A percentile compares a stretch with the other conserved stretches of the same genome.
Evolutionary conservation across 495 filamentous ascomycete species (phyloP).

Genomic region (Hypoxylon crocopeplum): DNA sequence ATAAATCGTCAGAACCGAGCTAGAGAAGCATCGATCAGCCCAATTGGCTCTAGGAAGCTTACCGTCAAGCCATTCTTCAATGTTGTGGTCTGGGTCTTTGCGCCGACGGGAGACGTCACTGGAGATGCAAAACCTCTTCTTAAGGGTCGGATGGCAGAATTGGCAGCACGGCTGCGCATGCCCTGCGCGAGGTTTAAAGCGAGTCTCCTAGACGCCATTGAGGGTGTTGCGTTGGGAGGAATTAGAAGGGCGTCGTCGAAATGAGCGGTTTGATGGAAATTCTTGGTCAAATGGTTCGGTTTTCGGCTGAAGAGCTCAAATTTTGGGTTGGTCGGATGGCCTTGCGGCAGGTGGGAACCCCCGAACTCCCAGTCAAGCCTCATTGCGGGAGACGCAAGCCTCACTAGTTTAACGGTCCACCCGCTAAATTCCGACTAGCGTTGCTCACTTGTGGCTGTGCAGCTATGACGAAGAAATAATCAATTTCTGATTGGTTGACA

Average conservation of each 20-base stretch:
- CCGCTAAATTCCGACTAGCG: conserved; percentile 6
- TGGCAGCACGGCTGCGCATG: conserved; percentile 79
- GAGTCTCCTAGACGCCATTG: conserved; percentile 94
- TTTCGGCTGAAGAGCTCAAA: conserved; percentile 40
- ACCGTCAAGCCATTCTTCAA: conserved; percentile 97
- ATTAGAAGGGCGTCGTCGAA: conserved; percentile 15
- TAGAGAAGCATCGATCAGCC: conserved; percentile 2
- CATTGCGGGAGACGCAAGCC: conserved; percentile 10
- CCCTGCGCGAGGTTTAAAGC: conserved; percentile 87
- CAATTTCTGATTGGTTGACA: conserved; percentile 32
- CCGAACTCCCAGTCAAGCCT: background rate
- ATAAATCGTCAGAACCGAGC: conserved; percentile 44
- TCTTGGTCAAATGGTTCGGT: conserved; percentile 38
- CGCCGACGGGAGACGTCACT: conserved; percentile 64
- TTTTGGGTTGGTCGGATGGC: conserved; percentile 37
- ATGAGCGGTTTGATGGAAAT: conserved; percentile 56
- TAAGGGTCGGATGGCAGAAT: conserved; percentile 73
- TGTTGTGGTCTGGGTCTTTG: conserved; percentile 92
- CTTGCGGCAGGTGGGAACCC: no score
- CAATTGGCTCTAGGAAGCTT: conserved; percentile 55
- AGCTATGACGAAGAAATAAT: conserved; percentile 25
- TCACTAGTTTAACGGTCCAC: conserved; percentile 4
- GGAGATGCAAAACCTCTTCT: conserved; percentile 87
- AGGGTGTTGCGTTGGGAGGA: conserved; percentile 47
- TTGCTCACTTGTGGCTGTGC: background rate